phyloP scores from a whole-genome alignment of 140 eudicot genomes.

The Stevia rebaudiana region DNA sequence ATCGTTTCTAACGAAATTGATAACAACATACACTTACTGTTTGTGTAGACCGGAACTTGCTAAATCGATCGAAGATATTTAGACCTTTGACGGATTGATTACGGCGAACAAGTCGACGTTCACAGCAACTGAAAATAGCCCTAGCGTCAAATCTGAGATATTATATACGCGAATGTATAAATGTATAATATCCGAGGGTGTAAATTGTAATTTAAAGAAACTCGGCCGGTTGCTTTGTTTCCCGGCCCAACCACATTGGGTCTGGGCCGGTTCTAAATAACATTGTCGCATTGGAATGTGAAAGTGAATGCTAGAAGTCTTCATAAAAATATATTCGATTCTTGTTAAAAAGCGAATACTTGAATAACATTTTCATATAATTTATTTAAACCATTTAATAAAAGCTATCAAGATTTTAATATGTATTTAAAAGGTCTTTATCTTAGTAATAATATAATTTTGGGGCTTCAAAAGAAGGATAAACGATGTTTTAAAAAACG shows the following conservation, averaged over 20 bases:
- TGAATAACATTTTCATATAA: too few species aligned
- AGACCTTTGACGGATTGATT: not conserved
- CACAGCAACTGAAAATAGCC: not conserved
- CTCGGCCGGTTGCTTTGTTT: not conserved
- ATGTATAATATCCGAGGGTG: too few species aligned
- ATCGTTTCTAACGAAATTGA: not conserved
- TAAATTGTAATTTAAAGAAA: not conserved
- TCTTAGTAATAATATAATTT: too few species aligned
- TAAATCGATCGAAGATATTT: not conserved
- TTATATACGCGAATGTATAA: not conserved
- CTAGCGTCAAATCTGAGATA: conserved; percentile 23
- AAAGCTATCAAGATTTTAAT: too few species aligned
- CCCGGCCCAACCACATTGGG: conserved; percentile 9
- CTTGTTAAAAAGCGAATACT: too few species aligned
- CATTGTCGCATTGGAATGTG: not conserved
- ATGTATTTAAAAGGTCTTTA: too few species aligned
- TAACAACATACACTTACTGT: not conserved
- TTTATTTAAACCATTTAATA: too few species aligned
- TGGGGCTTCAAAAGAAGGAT: too few species aligned
- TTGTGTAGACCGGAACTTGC: not conserved
- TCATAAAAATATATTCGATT: too few species aligned
- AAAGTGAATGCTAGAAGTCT: too few species aligned
- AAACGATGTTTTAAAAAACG: too few species aligned
- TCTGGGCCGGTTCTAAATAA: conserved; percentile 3
- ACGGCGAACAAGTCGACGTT: not conserved